Evolutionary conservation across 2,329 filamentous ascomycete species (phyloP).

Genomic region (Penicillium italicum): DNA sequence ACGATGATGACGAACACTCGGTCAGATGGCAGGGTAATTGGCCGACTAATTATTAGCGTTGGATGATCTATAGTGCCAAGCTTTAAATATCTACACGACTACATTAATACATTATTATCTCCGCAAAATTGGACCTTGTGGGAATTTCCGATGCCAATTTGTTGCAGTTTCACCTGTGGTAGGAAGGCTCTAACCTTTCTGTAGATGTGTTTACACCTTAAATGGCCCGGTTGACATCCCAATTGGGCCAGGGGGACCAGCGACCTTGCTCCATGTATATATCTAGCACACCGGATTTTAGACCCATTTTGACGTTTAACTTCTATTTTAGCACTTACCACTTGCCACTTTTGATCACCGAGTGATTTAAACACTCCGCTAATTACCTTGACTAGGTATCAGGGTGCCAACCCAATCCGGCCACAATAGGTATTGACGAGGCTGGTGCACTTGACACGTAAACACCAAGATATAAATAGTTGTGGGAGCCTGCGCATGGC

Average conservation of each 20-base stretch:
- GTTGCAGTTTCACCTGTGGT: background rate
- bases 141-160: background rate
- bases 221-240: background rate
- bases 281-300: too few relatives aligned
- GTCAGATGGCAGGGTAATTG: constrained; percentile 15
- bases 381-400: too few relatives aligned
- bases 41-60: constrained; percentile 4
- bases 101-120: background rate
- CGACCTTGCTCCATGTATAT: background rate
- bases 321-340: too few relatives aligned
- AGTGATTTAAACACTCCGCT: too few relatives aligned
- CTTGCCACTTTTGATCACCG: too few relatives aligned
- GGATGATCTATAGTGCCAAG: background rate
- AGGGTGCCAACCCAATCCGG: too few relatives aligned
- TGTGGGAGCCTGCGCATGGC: too few relatives aligned
- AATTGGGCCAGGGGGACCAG: background rate
- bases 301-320: too few relatives aligned
- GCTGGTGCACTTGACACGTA: too few relatives aligned
- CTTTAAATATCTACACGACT: background rate
- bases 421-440: too few relatives aligned
- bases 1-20: constrained; percentile 52
- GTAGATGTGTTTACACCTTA: background rate
- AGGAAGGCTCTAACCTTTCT: background rate
- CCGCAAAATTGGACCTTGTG: background rate
- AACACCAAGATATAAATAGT: too few relatives aligned